Percentiles rank a stretch among this genome's conserved stretches.
These are phyloP conservation scores for Benincasa hispida DNA, from an alignment of 306 rosid genomes.

Conservation along the genomic window DNA sequence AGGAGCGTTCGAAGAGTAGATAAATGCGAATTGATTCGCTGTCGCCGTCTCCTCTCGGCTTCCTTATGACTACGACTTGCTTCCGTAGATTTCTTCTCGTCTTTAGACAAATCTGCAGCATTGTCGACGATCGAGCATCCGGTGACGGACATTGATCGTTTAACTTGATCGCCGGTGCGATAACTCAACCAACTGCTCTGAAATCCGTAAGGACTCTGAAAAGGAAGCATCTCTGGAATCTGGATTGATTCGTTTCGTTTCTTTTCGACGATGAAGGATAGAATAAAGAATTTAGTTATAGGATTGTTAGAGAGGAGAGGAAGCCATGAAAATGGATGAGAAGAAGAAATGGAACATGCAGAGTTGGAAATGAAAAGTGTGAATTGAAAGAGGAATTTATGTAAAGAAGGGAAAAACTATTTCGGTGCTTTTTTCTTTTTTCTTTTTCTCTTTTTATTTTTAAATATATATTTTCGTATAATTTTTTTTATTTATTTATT, in stretches of 20 bases:
- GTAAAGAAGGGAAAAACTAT: neutral
- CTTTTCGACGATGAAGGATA: neutral
- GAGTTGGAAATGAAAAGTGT: neutral
- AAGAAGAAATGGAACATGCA: neutral
- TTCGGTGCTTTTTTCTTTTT: neutral
- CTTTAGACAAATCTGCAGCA: constrained; percentile 19
- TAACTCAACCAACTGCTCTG: constrained; percentile 12
- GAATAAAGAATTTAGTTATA: neutral
- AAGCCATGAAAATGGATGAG: neutral
- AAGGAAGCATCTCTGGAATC: constrained; percentile 28
- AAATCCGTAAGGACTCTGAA: constrained; percentile 20
- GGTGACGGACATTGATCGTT: constrained; percentile 16
- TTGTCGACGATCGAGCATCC: constrained; percentile 19
- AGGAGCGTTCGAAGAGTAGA: constrained; percentile 73
- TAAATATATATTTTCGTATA: neutral
- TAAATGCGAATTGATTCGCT: constrained; percentile 83
- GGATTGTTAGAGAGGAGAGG: neutral
- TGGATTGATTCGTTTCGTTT: neutral
- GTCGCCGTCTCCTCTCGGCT: constrained; percentile 87
- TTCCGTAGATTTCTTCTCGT: constrained; percentile 34
- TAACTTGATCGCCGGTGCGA: neutral
- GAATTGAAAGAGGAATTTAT: neutral
- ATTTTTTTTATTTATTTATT: neutral
- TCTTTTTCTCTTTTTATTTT: neutral
- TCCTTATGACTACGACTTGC: constrained; percentile 80